Percentiles rank a stretch among this genome's conserved stretches.
Evolutionary conservation across 2,329 filamentous ascomycete genomes (phyloP).

Genomic region (Paecilomyces formosus): DNA sequence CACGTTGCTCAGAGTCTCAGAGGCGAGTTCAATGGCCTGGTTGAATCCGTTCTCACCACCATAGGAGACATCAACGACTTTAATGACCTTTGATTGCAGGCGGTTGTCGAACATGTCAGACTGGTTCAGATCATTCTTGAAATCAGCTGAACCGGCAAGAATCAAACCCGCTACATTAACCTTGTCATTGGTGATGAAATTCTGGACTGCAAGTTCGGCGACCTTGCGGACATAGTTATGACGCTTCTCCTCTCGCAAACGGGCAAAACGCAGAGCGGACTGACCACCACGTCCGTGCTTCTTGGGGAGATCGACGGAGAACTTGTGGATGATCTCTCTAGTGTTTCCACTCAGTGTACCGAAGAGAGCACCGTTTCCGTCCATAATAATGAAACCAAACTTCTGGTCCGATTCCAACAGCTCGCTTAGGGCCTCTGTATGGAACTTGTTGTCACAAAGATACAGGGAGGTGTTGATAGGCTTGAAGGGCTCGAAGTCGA

Average conservation of each 20-base stretch:
- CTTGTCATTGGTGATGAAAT: conserved; percentile 98
- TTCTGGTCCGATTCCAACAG: conserved; percentile 97
- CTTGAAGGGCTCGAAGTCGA: conserved; percentile 99
- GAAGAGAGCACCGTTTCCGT: conserved; percentile 96
- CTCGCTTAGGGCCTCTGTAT: conserved; percentile 94
- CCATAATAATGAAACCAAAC: conserved; percentile 99
- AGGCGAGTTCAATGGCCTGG: conserved; percentile 91
- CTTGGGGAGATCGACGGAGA: conserved; percentile 97
- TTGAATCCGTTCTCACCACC: conserved; percentile 99
- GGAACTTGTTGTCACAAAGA: conserved; percentile 99
- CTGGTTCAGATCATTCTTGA: conserved; percentile 98
- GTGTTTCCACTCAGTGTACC: conserved; percentile 97
- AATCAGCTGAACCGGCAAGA: conserved; percentile 93
- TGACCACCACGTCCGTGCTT: conserved; percentile 99
- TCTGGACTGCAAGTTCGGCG: conserved; percentile 93
- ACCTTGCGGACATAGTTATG: conserved; percentile 99
- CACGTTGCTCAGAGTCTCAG: conserved; percentile 95
- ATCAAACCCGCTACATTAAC: conserved; percentile 95
- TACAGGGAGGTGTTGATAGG: conserved; percentile 99
- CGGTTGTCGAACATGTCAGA: conserved; percentile 96
- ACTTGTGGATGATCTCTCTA: conserved; percentile 93
- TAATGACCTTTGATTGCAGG: conserved; percentile 92
- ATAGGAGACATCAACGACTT: conserved; percentile 97
- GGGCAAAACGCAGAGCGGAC: conserved; percentile 97
- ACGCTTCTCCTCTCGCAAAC: conserved; percentile 98